Evolutionary conservation across 257 asterid species (phyloP).

Genomic region (Solanum lignicaule): DNA sequence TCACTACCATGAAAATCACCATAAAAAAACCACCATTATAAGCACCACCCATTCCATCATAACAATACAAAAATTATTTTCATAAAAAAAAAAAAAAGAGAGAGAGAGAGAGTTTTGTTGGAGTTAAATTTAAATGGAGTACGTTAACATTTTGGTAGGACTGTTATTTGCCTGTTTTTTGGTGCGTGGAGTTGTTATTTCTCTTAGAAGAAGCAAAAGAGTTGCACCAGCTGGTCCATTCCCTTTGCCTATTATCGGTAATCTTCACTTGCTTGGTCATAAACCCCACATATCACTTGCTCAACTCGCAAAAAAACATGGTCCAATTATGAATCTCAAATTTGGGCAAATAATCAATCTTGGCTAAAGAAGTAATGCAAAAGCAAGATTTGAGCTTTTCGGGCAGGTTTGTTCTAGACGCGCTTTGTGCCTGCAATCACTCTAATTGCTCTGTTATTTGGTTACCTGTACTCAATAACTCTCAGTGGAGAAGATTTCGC

Average conservation of each 20-base stretch:
- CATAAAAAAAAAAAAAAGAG: too few species aligned
- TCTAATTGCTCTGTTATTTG: constrained; percentile 49
- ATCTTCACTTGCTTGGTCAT: constrained; percentile 58
- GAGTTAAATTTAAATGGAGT: constrained; percentile 3
- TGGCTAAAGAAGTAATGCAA: constrained; percentile 57
- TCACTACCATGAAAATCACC: too few species aligned
- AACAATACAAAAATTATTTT: too few species aligned
- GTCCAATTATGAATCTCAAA: constrained; percentile 58
- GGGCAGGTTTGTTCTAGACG: constrained; percentile 34
- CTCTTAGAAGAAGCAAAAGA: background rate
- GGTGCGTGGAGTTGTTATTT: background rate
- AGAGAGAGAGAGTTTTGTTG: too few species aligned
- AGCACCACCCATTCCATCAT: too few species aligned
- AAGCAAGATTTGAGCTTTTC: constrained; percentile 59
- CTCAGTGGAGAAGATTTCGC: constrained; percentile 32
- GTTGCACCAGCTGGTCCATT: constrained; percentile 21
- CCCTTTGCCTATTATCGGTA: constrained; percentile 63
- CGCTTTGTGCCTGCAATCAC: constrained; percentile 47
- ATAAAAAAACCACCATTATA: too few species aligned
- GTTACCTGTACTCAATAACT: constrained; percentile 41
- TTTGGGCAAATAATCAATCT: constrained; percentile 34
- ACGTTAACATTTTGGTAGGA: constrained; percentile 22
- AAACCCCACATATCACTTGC: constrained; percentile 65
- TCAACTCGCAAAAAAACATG: constrained; percentile 38
- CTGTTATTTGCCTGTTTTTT: constrained; percentile 4